Evolutionary conservation across 2,329 filamentous ascomycete species (phyloP), one percentile per base, ranked within the genome.

Genomic region (Hypomyces perniciosus): DNA sequence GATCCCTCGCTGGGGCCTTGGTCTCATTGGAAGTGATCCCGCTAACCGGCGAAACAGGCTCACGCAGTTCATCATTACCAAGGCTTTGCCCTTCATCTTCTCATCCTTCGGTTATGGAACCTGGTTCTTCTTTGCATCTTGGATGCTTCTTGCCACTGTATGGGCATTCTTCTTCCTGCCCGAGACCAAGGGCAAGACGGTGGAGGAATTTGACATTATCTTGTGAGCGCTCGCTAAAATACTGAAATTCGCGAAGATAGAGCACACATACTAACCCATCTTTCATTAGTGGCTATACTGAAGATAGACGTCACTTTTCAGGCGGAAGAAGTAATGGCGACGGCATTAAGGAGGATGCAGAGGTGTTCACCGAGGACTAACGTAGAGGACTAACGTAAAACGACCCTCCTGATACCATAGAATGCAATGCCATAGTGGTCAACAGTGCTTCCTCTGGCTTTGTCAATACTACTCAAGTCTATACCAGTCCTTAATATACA

Each of bases 101-200:
- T 66, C 61, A 39, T 66, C 65, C 0, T 63, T 74, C 8, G 65
- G 67, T 26, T 80, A 73, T 57, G 78, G 78, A 5, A 76, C 75
- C 2, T 81, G 76, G 68, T 79, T 79, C 63, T 79, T 81, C 65
- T 81, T 81, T 55, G 78, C 75, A 1, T 68, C 68, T 2, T 70
- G 74, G 59, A 77, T 79, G 67, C 62, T 80, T 6, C 59, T 70
- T 8, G 73, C 74, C 5, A 66, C 70, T 8, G 51, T 75, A 28
- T 80, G 74, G 65, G 70, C 74, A 3, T 79, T 69, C 55, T 74
- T 78, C 62, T 71, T 78, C 48, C 61, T 80, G 2, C 77, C 77
- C 0, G 77, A 80, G 61, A 80, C 77, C 5, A 80, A 79, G 59
- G 77, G 77, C 50, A 65, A 77, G 48, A 76, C 75, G 0, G 65